Base-by-base conservation (phyloP, 106 monocot species). In the Acanthochlamys bracteata region DNA sequence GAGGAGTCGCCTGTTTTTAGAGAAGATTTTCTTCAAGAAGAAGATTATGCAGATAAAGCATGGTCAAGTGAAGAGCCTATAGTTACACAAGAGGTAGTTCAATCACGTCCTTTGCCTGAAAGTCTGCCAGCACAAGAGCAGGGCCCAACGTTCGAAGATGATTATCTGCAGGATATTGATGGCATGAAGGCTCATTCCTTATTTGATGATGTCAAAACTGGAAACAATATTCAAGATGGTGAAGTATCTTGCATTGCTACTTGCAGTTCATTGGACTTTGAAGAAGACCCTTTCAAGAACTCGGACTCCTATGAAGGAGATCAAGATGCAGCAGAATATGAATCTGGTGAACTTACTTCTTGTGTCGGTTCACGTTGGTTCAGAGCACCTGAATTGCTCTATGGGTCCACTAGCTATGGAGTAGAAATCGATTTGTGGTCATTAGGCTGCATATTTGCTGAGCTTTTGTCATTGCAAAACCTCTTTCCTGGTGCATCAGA, bases 341-440 rank as follows among this genome's bases (percentile, higher is more conserved):
- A 77, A 24, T 61, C 74, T 12, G 82, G 84, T 56, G 67, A 57
- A 13, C 58, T 96, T 25, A 96, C 88, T 14, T 82, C 84, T 26
- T 88, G 88, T 68, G 96, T 91, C 26, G 96, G 91, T 57, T 91
- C 96, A 4, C 67, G 91, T 21, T 96, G 96, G 85, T 96, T 76
- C 61, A 80, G 80, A 42, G 87, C 96, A 47, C 96, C 91, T 10
- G 96, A 96, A 68, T 72, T 96, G 15, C 85, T 96, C 14, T 91
- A 83, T 55, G 96, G 96, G 19, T 84, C 91, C 0, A 80, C 82
- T 39, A 70, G 59, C 61, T 96, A 88, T 70, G 96, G 88, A 6
- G 69, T 55, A 22, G 85, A 91, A 64, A 60, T 88, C 19, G 96
- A 91, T 63, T 74, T 91, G 20, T 96, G 91, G 88, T 80, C 91